Evolutionary conservation across 306 rosid genomes (phyloP).

Genomic region (Medicago truncatula): MtrunA17r5.0-ANR NC_053045.1:49367001-49367500

Average conservation of each 20-base stretch:
- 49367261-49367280: constrained; percentile 36
- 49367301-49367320: constrained; percentile 94
- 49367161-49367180: background rate
- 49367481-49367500: constrained; percentile 10
- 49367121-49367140: no score
- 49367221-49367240: background rate
- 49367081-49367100: no score
- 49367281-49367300: constrained; percentile 43
- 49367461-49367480: constrained; percentile 1
- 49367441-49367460: constrained; percentile 56
- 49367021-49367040: no score
- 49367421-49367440: constrained; percentile 72
- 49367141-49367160: background rate
- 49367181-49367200: background rate
- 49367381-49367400: constrained; percentile 94
- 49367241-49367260: constrained; percentile 12
- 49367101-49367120: no score
- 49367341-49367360: constrained; percentile 96
- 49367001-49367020: no score
- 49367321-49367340: constrained; percentile 90
- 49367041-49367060: no score
- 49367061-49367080: no score
- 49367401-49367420: constrained; percentile 98
- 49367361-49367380: constrained; percentile 93
- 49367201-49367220: background rate